These are phyloP conservation scores for Vaucheria bursata DNA, from an alignment of 352 stramenopile species.

Conservation along the genomic window DNA sequence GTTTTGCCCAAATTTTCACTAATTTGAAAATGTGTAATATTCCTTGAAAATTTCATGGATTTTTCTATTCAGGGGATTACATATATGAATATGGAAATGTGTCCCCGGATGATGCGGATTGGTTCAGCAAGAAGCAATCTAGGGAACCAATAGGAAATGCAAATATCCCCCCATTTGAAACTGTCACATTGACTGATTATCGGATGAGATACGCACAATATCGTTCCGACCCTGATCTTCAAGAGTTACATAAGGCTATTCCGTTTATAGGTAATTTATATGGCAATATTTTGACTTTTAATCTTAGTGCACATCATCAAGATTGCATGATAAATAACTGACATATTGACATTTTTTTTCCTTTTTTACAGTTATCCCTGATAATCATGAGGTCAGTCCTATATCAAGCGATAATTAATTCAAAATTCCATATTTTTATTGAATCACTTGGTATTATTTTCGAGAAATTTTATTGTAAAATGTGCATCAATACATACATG, in stretches of 20 bases:
- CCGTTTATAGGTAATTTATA: background rate
- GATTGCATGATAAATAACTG: too few relatives aligned
- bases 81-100: slow-evolving; percentile 16
- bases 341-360: too few relatives aligned
- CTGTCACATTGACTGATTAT: slow-evolving; percentile 2
- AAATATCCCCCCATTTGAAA: background rate
- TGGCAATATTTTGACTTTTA: background rate
- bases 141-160: background rate
- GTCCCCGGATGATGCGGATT: background rate
- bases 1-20: too few relatives aligned
- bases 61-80: slow-evolving; percentile 14
- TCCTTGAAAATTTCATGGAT: too few relatives aligned
- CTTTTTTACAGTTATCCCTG: too few relatives aligned
- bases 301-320: background rate
- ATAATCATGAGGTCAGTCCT: too few relatives aligned
- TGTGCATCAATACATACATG: too few relatives aligned
- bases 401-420: too few relatives aligned
- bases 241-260: background rate
- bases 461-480: too few relatives aligned
- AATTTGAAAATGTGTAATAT: too few relatives aligned
- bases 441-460: too few relatives aligned
- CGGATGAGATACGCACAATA: background rate
- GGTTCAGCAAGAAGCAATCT: background rate
- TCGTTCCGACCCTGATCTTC: background rate
- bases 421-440: too few relatives aligned